These are phyloP conservation scores for Verticillium dahliae DNA, from an alignment of 2,329 filamentous ascomycete species.

Conservation along the genomic window DNA sequence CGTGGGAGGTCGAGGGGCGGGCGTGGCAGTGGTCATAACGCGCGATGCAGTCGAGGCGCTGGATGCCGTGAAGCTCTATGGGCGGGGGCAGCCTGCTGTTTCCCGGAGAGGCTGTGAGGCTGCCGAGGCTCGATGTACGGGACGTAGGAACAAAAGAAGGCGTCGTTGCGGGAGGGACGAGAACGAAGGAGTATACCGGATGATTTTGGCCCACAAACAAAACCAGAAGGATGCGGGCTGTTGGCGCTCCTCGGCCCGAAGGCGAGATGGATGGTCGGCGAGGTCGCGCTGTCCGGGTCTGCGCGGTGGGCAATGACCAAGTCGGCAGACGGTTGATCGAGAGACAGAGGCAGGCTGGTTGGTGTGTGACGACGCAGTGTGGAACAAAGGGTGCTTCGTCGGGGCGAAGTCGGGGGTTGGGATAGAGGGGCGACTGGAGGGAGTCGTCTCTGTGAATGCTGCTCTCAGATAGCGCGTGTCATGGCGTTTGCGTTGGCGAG, in stretches of 20 bases:
- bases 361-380: no score
- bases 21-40: slow-evolving; percentile 9
- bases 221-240: not conserved
- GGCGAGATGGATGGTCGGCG: not conserved
- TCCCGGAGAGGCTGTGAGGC: not conserved
- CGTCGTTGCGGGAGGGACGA: not conserved
- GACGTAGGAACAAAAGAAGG: not conserved
- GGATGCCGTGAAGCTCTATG: not conserved
- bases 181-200: not conserved
- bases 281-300: not conserved
- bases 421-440: not conserved
- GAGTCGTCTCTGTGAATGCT: not conserved
- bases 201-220: no score
- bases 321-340: not conserved
- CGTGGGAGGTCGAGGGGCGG: not conserved
- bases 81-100: not conserved
- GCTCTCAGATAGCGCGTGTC: not conserved
- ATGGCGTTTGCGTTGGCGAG: not conserved
- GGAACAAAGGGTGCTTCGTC: no score
- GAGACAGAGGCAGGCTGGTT: not conserved
- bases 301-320: not conserved
- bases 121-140: not conserved
- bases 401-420: no score
- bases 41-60: not conserved
- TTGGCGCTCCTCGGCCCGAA: not conserved